Evolutionary conservation across 371 early-diverging fungal genomes (phyloP).

Genomic region (Circinella umbellata): DNA sequence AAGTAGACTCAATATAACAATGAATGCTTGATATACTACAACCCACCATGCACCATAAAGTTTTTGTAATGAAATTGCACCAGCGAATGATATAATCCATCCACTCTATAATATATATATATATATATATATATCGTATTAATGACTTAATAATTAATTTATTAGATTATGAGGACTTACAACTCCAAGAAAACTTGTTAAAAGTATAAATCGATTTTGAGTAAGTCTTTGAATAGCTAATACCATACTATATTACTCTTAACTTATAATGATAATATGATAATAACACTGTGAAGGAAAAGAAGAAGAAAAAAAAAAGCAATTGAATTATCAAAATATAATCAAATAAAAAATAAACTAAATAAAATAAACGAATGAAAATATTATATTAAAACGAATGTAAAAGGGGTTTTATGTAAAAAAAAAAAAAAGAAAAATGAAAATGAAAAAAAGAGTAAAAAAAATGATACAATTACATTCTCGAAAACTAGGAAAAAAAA

Average conservation of each 20-base stretch:
- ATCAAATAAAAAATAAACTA: slow-evolving; percentile 5
- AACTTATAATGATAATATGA: no score
- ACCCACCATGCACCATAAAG: slow-evolving; percentile 57
- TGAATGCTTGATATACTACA: slow-evolving; percentile 37
- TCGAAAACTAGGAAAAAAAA: background rate
- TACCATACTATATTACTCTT: slow-evolving; percentile 15
- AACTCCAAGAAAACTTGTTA: slow-evolving; percentile 31
- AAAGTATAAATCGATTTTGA: slow-evolving; percentile 34
- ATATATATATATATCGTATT: no score
- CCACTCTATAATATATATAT: no score
- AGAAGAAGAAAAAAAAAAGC: slow-evolving; percentile 9
- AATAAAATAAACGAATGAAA: no score
- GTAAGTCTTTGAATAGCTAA: slow-evolving; percentile 19
- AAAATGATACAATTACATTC: no score
- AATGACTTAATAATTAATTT: no score
- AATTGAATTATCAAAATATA: background rate
- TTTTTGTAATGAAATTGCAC: slow-evolving; percentile 39
- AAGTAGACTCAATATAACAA: slow-evolving; percentile 25
- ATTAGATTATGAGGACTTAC: slow-evolving; percentile 28
- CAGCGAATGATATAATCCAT: slow-evolving; percentile 40
- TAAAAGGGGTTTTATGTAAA: background rate
- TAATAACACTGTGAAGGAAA: background rate
- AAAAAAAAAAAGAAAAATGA: slow-evolving; percentile 5
- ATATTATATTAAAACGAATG: no score
- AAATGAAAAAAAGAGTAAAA: background rate